phyloP scores from a whole-genome alignment of 441 rosid genomes.

The Raphanus hybrid region DNA sequence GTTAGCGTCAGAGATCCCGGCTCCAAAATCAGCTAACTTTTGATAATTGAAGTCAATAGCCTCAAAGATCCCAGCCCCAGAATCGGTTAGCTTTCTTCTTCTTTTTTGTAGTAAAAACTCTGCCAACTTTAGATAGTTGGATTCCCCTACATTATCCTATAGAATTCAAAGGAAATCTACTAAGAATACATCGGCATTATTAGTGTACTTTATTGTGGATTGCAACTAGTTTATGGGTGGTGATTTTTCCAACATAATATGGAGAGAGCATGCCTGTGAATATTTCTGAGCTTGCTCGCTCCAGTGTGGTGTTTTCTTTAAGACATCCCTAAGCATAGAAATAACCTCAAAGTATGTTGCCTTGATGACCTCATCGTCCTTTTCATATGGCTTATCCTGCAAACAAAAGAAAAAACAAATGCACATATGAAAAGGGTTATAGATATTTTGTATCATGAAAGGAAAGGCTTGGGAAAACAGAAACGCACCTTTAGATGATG shows the following conservation, averaged over 20 bases:
- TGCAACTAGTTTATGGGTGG: not conserved
- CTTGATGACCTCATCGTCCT: slow-evolving; percentile 88
- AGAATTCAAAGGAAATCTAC: slow-evolving; percentile 25
- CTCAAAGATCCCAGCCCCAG: not conserved
- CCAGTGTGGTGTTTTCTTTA: slow-evolving; percentile 83
- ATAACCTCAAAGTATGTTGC: slow-evolving; percentile 90
- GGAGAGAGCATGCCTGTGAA: slow-evolving; percentile 60
- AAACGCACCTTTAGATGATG: not conserved
- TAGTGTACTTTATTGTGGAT: not conserved
- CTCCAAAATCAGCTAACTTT: slow-evolving; percentile 89
- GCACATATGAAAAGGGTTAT: not conserved
- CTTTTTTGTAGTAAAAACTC: not conserved
- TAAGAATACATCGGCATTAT: not conserved
- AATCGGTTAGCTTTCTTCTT: not conserved
- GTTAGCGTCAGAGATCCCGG: slow-evolving; percentile 85
- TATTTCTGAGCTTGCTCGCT: slow-evolving; percentile 88
- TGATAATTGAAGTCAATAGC: slow-evolving; percentile 49
- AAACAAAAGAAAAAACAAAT: slow-evolving; percentile 10
- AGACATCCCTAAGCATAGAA: slow-evolving; percentile 83
- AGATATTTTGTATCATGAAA: not conserved
- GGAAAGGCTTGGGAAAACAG: not conserved
- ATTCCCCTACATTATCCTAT: slow-evolving; percentile 84
- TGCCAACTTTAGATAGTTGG: slow-evolving; percentile 20
- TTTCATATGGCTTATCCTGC: slow-evolving; percentile 82
- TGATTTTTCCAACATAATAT: not conserved